phyloP scores from a whole-genome alignment of 345 rosid genomes.

The Adansonia digitata region DNA sequence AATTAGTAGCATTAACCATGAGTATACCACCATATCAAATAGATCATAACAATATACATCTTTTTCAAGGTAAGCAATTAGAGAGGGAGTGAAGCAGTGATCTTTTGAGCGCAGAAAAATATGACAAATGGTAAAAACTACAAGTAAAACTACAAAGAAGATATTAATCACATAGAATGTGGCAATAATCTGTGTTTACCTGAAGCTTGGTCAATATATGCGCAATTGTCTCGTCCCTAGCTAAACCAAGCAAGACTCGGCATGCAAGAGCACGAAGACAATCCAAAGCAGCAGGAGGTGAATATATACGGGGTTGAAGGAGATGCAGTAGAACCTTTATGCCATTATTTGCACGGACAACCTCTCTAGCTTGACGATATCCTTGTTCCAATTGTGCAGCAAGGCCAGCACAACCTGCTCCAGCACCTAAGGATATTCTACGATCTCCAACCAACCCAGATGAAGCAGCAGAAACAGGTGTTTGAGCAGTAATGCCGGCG shows the following conservation, averaged over 20 bases:
- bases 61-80: neutral
- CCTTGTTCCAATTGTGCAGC: constrained; percentile 97
- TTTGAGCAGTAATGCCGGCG: constrained; percentile 41
- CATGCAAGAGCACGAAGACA: constrained; percentile 95
- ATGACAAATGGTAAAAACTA: neutral
- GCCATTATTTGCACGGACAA: constrained; percentile 93
- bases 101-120: neutral
- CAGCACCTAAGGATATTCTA: constrained; percentile 90
- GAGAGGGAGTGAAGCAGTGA: neutral
- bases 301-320: constrained; percentile 82
- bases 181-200: constrained; percentile 34
- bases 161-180: neutral
- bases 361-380: constrained; percentile 93
- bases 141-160: neutral
- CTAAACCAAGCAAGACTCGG: constrained; percentile 93
- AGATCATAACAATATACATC: neutral
- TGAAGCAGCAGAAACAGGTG: constrained; percentile 53
- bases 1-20: neutral
- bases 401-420: constrained; percentile 98
- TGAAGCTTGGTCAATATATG: constrained; percentile 97
- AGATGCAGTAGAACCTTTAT: constrained; percentile 95
- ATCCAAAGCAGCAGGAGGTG: constrained; percentile 86
- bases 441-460: constrained; percentile 97
- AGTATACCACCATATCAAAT: neutral
- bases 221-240: constrained; percentile 94